phyloP scores from a whole-genome alignment of 345 rosid species.

The Heritiera fomes region DNA sequence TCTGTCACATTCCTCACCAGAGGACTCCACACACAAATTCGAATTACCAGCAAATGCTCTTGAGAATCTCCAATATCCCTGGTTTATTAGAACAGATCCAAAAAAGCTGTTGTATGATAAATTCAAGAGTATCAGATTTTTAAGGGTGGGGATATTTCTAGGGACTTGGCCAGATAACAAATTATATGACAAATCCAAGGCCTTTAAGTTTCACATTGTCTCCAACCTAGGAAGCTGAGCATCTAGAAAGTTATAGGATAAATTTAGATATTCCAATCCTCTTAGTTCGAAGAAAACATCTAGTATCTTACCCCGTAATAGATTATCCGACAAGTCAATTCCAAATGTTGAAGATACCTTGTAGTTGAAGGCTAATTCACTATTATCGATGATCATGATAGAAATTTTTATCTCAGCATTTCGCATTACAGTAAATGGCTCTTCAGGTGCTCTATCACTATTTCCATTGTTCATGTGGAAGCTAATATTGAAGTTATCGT shows the following conservation, averaged over 20 bases:
- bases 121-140: constrained; percentile 51
- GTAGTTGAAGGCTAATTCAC: constrained; percentile 64
- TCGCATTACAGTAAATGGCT: constrained; percentile 29
- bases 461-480: constrained; percentile 46
- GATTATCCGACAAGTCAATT: constrained; percentile 76
- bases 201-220: constrained; percentile 60
- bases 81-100: constrained; percentile 58
- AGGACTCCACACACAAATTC: constrained; percentile 60
- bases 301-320: constrained; percentile 71
- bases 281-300: constrained; percentile 61
- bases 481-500: constrained; percentile 70
- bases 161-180: constrained; percentile 67
- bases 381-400: constrained; percentile 44
- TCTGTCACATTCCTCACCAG: constrained; percentile 44
- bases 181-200: constrained; percentile 80
- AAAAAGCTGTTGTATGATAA: constrained; percentile 79
- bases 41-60: constrained; percentile 88
- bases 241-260: constrained; percentile 74
- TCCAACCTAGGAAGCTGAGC: constrained; percentile 67
- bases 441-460: constrained; percentile 19
- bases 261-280: constrained; percentile 75
- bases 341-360: constrained; percentile 52
- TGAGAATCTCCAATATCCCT: constrained; percentile 69
- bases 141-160: constrained; percentile 56
- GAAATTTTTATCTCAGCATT: constrained; percentile 48